A percentile compares a stretch with the other conserved stretches of the same genome.
Evolutionary conservation across 139 green algal genomes (phyloP).

Genomic region (Chlamydomonas sp.): DNA sequence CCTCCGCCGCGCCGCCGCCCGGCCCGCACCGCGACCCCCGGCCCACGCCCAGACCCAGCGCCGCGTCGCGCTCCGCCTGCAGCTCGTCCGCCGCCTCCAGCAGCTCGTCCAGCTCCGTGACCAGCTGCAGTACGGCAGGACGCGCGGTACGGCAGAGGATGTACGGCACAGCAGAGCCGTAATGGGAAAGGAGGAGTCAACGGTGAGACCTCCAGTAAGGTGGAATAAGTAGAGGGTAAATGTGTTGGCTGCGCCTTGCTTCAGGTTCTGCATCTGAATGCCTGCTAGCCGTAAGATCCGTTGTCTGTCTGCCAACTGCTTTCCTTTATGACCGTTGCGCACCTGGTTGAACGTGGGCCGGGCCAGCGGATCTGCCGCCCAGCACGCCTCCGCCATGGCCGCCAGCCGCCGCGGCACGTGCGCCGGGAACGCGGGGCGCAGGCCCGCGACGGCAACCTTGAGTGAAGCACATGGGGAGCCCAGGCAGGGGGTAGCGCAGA

Average conservation of each 20-base stretch:
- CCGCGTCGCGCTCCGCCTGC: constrained; percentile 20
- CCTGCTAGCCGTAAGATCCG: too few species aligned
- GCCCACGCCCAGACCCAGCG: neutral
- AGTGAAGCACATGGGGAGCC: neutral
- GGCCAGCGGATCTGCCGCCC: constrained; percentile 8
- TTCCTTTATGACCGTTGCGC: neutral
- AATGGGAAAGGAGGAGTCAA: too few species aligned
- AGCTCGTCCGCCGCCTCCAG: constrained; percentile 26
- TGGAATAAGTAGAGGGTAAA: too few species aligned
- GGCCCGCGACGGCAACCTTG: constrained; percentile 29
- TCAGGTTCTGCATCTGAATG: too few species aligned
- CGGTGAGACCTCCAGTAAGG: too few species aligned
- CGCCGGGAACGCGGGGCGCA: constrained; percentile 33
- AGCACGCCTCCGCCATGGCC: constrained; percentile 40
- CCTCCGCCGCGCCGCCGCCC: too few species aligned
- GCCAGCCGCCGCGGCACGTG: constrained; percentile 3
- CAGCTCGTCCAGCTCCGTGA: constrained; percentile 2
- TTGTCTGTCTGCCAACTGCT: too few species aligned
- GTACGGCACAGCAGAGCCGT: too few species aligned
- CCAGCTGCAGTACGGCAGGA: neutral
- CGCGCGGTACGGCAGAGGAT: too few species aligned
- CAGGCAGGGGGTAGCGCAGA: too few species aligned
- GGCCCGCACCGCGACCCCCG: neutral
- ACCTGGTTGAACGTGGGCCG: constrained; percentile 42
- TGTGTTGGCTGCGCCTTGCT: too few species aligned